Conservation (phyloP, 2,329 filamentous ascomycete genomes). For the Epichloe sp. region DNA sequence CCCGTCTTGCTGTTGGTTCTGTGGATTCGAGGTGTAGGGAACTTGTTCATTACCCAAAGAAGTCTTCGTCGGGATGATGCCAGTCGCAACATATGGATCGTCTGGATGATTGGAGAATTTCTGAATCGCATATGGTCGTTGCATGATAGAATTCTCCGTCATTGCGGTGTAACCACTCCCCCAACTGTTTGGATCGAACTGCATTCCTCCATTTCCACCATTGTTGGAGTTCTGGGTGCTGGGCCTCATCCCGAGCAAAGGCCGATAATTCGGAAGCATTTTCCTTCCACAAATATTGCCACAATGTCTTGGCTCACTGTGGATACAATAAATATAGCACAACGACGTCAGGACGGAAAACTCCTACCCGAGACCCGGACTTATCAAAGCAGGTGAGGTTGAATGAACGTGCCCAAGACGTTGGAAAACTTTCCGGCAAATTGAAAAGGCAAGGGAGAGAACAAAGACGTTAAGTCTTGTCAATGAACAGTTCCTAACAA, state of each 20-base stretch:
- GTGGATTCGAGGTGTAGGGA: background rate
- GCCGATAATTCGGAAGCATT: background rate
- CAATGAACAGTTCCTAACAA: background rate
- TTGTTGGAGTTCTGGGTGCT: background rate
- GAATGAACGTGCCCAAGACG: background rate
- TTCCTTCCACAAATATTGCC: background rate
- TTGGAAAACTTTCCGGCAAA: background rate
- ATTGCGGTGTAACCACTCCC: background rate
- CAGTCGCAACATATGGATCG: constrained; percentile 1
- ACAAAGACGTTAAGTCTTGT: no score
- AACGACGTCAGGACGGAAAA: background rate
- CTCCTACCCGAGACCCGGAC: background rate
- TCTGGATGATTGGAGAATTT: constrained; percentile 1
- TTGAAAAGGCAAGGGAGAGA: background rate
- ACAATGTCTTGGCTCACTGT: background rate
- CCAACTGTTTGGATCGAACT: background rate
- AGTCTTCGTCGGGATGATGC: background rate
- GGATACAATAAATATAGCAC: background rate
- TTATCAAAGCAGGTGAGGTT: background rate
- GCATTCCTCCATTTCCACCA: background rate
- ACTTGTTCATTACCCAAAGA: background rate
- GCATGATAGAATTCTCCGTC: background rate
- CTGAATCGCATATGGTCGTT: constrained; percentile 1
- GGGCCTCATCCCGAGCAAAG: background rate
- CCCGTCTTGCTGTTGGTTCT: background rate